Conservation (phyloP, 2,329 filamentous ascomycete genomes). For the Epichloe sp. region DNA sequence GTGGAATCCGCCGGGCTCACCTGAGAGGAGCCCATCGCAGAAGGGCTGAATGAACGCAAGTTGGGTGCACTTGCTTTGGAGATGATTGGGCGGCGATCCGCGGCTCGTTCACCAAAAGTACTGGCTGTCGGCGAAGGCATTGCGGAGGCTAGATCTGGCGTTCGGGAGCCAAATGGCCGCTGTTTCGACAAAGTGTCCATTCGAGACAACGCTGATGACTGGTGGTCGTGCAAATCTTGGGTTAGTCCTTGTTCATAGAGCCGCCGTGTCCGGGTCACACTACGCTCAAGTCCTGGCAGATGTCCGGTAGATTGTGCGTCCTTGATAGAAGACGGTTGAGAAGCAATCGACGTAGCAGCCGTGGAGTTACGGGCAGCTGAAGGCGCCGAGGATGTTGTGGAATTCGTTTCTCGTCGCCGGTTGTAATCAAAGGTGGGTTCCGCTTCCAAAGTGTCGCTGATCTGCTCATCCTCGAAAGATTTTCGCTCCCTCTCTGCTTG, state of each 20-base stretch:
- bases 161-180: conserved; percentile 35
- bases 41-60: conserved; percentile 44
- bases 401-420: conserved; percentile 72
- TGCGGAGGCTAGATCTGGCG: conserved; percentile 33
- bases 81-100: conserved; percentile 31
- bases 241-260: conserved; percentile 75
- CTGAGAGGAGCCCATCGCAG: conserved; percentile 26
- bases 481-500: conserved; percentile 45
- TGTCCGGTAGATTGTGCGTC: conserved; percentile 29
- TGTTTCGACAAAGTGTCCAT: conserved; percentile 67
- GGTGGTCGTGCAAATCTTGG: conserved; percentile 69
- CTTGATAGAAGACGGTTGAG: conserved; percentile 43
- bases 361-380: conserved; percentile 65
- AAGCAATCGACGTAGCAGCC: conserved; percentile 69
- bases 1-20: conserved; percentile 23
- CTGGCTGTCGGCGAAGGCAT: conserved; percentile 32
- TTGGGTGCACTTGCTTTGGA: conserved; percentile 56
- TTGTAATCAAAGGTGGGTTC: conserved; percentile 49
- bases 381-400: conserved; percentile 60
- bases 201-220: conserved; percentile 60
- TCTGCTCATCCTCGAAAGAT: conserved; percentile 25
- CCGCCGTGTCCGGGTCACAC: conserved; percentile 55
- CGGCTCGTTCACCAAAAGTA: conserved; percentile 32
- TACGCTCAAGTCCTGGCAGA: conserved; percentile 43
- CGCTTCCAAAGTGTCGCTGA: conserved; percentile 26